Conservation (phyloP, 2,329 filamentous ascomycete species). For the Lasiodiplodia hormozganensis region DNA sequence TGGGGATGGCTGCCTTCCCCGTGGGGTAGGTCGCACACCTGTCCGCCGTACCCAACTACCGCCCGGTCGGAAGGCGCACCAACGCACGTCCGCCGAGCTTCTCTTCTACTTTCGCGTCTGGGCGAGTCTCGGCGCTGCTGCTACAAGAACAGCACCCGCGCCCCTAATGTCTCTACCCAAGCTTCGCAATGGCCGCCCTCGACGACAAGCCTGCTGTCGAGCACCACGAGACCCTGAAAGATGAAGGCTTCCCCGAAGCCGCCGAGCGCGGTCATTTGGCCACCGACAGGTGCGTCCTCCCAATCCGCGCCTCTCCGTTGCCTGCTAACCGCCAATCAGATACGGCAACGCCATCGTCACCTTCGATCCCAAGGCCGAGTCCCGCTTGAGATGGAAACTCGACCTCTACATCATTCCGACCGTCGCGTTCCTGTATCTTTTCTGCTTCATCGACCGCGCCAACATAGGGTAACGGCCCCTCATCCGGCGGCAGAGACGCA, state of each 20-base stretch:
- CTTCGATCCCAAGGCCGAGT: constrained; percentile 66
- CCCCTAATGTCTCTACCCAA: background rate
- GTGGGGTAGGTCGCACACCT: background rate
- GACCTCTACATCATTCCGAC: constrained; percentile 71
- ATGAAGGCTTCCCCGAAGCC: constrained; percentile 29
- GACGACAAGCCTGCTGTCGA: constrained; percentile 24
- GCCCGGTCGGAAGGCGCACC: constrained; percentile 12
- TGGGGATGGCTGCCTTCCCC: constrained; percentile 7
- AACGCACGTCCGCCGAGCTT: background rate
- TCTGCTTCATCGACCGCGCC: constrained; percentile 77
- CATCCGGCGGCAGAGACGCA: background rate
- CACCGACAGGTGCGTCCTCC: constrained; percentile 26
- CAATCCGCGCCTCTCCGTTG: background rate
- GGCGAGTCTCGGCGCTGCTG: background rate
- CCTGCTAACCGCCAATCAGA: constrained; percentile 36
- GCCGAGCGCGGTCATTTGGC: constrained; percentile 30
- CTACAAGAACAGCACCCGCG: constrained; percentile 3
- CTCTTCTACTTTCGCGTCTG: constrained; percentile 10
- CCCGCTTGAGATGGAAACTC: constrained; percentile 67
- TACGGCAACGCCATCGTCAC: constrained; percentile 59
- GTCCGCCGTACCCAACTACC: constrained; percentile 8
- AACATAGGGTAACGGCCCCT: constrained; percentile 65
- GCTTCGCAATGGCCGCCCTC: background rate
- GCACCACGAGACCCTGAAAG: constrained; percentile 21
- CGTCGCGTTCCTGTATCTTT: constrained; percentile 71